These are phyloP conservation scores for Hypoxylon cercidicola DNA, from an alignment of 495 filamentous ascomycete species.

Conservation along the genomic window DNA sequence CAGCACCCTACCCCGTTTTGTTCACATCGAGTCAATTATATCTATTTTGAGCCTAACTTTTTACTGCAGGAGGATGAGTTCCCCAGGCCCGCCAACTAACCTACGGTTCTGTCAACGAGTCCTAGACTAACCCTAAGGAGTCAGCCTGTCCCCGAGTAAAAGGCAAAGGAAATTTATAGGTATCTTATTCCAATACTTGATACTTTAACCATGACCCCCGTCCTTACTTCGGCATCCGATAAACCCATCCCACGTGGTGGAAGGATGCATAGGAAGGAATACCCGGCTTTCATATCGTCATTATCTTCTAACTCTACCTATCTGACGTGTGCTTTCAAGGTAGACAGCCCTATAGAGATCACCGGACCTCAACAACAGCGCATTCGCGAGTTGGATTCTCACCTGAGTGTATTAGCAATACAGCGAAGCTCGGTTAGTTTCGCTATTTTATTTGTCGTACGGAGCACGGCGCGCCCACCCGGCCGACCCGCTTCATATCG, in stretches of 20 bases:
- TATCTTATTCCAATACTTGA: neutral
- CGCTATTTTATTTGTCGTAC: neutral
- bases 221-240: neutral
- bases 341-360: slow-evolving; percentile 6
- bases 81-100: too few relatives aligned
- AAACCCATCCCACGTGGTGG: slow-evolving; percentile 2
- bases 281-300: neutral
- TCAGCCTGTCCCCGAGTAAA: too few relatives aligned
- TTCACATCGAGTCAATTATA: too few relatives aligned
- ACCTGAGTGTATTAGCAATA: slow-evolving; percentile 1
- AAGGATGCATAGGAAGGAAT: slow-evolving; percentile 18
- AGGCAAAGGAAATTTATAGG: neutral
- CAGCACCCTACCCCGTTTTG: too few relatives aligned
- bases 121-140: neutral
- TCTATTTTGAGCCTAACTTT: too few relatives aligned
- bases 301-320: slow-evolving; percentile 2
- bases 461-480: too few relatives aligned
- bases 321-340: slow-evolving; percentile 10
- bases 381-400: slow-evolving; percentile 16
- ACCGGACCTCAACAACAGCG: neutral
- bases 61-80: too few relatives aligned
- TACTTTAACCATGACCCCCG: too few relatives aligned
- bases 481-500: slow-evolving; percentile 2
- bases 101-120: neutral
- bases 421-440: slow-evolving; percentile 13